Base-by-base conservation (phyloP, 2,329 filamentous ascomycete genomes). In the Daldinia sp. region DNA sequence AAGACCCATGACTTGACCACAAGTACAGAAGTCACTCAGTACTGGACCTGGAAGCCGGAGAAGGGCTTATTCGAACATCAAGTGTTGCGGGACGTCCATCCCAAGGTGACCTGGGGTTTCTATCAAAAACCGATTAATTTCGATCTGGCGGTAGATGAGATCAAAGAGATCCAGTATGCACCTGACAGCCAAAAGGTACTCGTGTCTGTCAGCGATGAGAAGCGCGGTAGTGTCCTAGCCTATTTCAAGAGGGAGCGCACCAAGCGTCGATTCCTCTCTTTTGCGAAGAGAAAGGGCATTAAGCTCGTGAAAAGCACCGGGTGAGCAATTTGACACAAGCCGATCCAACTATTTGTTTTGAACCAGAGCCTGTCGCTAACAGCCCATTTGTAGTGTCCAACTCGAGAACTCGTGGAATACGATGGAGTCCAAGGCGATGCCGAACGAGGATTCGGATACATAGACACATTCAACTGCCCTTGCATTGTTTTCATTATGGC, bases 221-320 rank as follows among this genome's bases (percentile, higher is more conserved):
- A 74, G 8, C 74, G 81, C 4, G 82, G 82, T 2, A 77, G 83
- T 41, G 70, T 87, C 2, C 75, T 87, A 65, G 82, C 80, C 5
- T 73, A 78, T 56, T 87, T 87, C 67, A 83, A 84, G 71, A 73
- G 84, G 4, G 77, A 80, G 66, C 77, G 82, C 17, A 86, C 84
- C 4, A 83, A 85, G 75, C 76, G 77, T 58, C 77, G 85, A 2
- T 85, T 87, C 64, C 71, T 87, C 47, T 68, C 71, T 17, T 84
- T 86, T 59, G 77, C 81, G 35, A 75, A 76, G 60, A 77, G 77
- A 64, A 80, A 79, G 72, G 77, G 77, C 0, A 70, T 85, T 5
- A 74, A 70, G 39, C 63, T 85, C 47, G 70, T 76, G 1, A 79
- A 80, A 67, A 74, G 73, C 1, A 71, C 74, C 9, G 63, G 64